Base-by-base conservation (phyloP, 176 grass and related monocot species). In the Puya raimondii region DNA sequence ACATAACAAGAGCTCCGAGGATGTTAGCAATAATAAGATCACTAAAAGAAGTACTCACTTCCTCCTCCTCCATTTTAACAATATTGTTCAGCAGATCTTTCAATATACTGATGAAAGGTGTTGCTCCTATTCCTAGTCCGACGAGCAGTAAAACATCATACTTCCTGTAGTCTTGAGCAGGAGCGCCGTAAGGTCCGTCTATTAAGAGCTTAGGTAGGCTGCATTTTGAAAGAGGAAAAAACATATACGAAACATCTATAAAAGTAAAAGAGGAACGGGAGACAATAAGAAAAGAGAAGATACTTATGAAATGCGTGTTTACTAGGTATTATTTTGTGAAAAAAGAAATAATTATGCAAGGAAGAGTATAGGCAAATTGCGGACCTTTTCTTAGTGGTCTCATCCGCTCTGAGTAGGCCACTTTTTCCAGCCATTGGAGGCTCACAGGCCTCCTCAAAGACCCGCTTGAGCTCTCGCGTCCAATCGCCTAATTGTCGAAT, bases 81-180 rank as follows among this genome's bases (percentile, higher is more conserved):
- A 99, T 94, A 67, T 86, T 99, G 73, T 86, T 99, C 10, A 99
- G 87, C 11, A 99, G 87, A 93, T 99, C 95, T 79, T 99, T 99
- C 77, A 99, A 59, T 80, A 99, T 99, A 83, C 95, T 99, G 74
- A 99, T 99, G 80, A 99, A 99, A 67, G 90, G 95, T 57, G 95
- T 94, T 51, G 95, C 95, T 68, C 95, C 95, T 64, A 99, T 99
- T 64, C 95, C 95, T 72, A 99, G 83, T 81, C 95, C 95, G 76
- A 94, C 95, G 48, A 99, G 95, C 26, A 99, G 73, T 72, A 94
- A 85, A 49, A 99, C 90, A 79, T 99, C 95, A 50, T 99, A 99
- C 78, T 99, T 99, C 77, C 82, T 86, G 71, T 94, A 99, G 68
- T 99, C 95, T 53, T 99, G 95, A 47, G 95, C 90, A 47, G 95